Percentiles rank a stretch among this genome's conserved stretches.
phyloP scores from a whole-genome alignment of 305 asterid genomes.

The Solanum chacoense region DNA sequence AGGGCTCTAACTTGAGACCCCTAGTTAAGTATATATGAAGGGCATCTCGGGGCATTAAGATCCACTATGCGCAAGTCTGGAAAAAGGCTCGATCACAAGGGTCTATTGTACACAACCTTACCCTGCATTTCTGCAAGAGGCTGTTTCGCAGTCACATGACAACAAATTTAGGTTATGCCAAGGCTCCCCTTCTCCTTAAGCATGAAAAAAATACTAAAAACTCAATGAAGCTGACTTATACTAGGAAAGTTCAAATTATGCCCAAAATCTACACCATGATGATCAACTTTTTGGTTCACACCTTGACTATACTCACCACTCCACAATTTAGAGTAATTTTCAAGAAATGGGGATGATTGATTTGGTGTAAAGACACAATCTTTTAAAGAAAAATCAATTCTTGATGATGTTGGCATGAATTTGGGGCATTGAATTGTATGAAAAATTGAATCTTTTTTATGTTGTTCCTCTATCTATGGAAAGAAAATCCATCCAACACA shows the following conservation, averaged over 20 bases:
- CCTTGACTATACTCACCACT: not conserved
- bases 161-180: not conserved
- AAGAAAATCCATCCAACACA: too few species aligned
- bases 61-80: not conserved
- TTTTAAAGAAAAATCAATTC: slow-evolving; percentile 18
- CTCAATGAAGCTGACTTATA: slow-evolving; percentile 5
- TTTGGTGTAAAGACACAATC: slow-evolving; percentile 24
- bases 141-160: not conserved
- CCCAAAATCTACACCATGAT: slow-evolving; percentile 21
- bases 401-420: slow-evolving; percentile 9
- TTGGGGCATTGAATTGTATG: slow-evolving; percentile 17
- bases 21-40: not conserved
- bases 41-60: not conserved
- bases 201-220: not conserved
- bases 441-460: slow-evolving; percentile 34
- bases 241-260: slow-evolving; percentile 13
- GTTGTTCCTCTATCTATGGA: slow-evolving; percentile 29
- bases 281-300: slow-evolving; percentile 10
- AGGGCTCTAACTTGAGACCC: not conserved
- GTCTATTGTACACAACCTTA: too few species aligned
- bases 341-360: not conserved
- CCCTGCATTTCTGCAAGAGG: not conserved
- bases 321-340: not conserved
- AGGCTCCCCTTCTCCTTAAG: not conserved
- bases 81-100: not conserved